Conservation (phyloP, 108 stramenopile species). For the Nitzschia sp. region DNA sequence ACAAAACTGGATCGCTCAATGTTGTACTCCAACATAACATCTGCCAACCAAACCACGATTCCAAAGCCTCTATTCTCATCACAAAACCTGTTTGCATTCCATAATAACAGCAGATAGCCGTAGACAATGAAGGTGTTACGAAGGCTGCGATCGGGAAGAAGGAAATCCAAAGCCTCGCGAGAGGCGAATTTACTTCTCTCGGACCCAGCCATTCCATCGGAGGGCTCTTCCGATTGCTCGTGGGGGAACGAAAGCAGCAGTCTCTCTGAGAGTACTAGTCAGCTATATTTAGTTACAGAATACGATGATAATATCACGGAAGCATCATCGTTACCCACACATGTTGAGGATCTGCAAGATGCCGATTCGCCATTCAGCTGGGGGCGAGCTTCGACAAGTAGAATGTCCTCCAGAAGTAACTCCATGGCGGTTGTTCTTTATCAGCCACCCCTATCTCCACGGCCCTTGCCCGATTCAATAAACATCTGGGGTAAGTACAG, state of each 20-base stretch:
- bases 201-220: not conserved
- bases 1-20: too few relatives aligned
- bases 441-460: not conserved
- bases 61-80: too few relatives aligned
- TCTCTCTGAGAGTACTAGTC: not conserved
- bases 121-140: constrained; percentile 12
- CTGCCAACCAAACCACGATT: too few relatives aligned
- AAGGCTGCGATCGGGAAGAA: not conserved
- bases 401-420: not conserved
- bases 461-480: constrained; percentile 27
- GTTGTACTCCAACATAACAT: too few relatives aligned
- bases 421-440: constrained; percentile 9
- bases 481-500: constrained; percentile 29
- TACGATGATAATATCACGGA: constrained; percentile 9
- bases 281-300: not conserved
- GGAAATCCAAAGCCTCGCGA: not conserved
- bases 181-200: not conserved
- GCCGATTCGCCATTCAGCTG: not conserved
- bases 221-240: not conserved
- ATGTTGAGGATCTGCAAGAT: not conserved
- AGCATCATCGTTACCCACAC: constrained; percentile 4
- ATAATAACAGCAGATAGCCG: too few relatives aligned
- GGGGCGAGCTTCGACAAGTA: too few relatives aligned
- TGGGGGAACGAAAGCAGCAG: constrained; percentile 4
- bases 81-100: too few relatives aligned